Base-by-base conservation (phyloP, 2,329 filamentous ascomycete genomes). In the Fonsecaea pedrosoi region DNA sequence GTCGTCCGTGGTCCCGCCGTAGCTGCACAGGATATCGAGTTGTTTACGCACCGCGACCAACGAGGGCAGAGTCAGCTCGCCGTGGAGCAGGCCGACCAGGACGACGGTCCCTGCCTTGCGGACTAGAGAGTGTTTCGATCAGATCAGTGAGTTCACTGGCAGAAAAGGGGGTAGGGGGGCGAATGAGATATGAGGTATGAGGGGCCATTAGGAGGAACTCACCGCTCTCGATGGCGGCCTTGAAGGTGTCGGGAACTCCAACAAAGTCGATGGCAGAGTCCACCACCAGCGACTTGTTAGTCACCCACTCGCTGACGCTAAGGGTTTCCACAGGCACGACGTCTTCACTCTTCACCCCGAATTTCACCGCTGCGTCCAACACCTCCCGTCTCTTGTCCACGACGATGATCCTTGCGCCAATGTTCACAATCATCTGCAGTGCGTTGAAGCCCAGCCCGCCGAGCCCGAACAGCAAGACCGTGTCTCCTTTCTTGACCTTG, bases 261-360 rank as follows among this genome's bases (percentile, higher is more conserved):
- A 65, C 60, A 45, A 69, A 69, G 35, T 69, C 67, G 32, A 69
- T 67, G 5, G 59, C 61, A 5, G 48, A 62, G 37, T 69, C 67
- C 35, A 69, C 48, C 10, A 59, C 34, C n/a, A 67, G 9, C 10
- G 30, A 13, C 12, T 50, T 54, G 6, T 45, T 4, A 7, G 35
- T 18, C 18, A 67, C 50, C 61, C 62, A 69, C 40, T 64, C 56
- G 10, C 57, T 37, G 4, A 67, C 35, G 45, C 50, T 40, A 2
- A n/a, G 13, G 12, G 58, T 66, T 4, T 35, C 55, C 4, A 38
- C 45, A 10, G 67, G 67, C 8, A 69, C 48, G 2, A 67, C 59
- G 34, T 69, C 54, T n/a, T 67, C 50, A 2, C 30, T 15, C 37
- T 54, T 57, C 9, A 69, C 60, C 2, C 67, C 67, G 21, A 69